Percentiles rank a stretch among this genome's conserved stretches.
phyloP scores from a whole-genome alignment of 164 flowering plant species.

The Sextonia rubra region DNA sequence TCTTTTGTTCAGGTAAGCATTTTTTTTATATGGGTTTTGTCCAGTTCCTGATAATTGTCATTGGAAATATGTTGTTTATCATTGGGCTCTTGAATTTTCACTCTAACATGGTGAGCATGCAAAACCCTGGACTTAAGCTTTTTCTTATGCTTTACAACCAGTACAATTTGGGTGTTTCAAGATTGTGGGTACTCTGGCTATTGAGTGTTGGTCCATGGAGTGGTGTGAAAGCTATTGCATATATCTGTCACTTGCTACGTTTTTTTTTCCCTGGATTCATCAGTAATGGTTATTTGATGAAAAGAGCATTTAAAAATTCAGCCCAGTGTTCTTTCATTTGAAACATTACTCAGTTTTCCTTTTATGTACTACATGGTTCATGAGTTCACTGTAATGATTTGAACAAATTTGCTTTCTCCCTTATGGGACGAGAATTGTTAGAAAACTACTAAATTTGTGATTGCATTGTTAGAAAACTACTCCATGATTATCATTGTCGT shows the following conservation, averaged over 20 bases:
- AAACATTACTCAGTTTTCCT: no score
- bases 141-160: no score
- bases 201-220: background rate
- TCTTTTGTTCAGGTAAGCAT: slow-evolving; percentile 46
- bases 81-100: background rate
- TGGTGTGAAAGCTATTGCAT: background rate
- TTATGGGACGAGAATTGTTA: no score
- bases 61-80: background rate
- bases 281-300: background rate
- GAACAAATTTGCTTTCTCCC: background rate
- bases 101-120: background rate
- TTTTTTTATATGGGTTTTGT: background rate
- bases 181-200: background rate
- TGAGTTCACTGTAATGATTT: background rate
- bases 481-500: no score
- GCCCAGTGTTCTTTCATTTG: background rate
- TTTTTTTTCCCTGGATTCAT: no score
- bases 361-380: no score
- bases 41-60: background rate
- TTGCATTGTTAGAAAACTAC: no score
- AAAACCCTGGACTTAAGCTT: background rate
- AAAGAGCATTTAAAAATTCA: no score
- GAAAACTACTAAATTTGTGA: no score
- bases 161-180: background rate
- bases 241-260: background rate